Evolutionary conservation across 768 basidiomycete genomes (phyloP).

Genomic region (Panellus pusillus): DNA sequence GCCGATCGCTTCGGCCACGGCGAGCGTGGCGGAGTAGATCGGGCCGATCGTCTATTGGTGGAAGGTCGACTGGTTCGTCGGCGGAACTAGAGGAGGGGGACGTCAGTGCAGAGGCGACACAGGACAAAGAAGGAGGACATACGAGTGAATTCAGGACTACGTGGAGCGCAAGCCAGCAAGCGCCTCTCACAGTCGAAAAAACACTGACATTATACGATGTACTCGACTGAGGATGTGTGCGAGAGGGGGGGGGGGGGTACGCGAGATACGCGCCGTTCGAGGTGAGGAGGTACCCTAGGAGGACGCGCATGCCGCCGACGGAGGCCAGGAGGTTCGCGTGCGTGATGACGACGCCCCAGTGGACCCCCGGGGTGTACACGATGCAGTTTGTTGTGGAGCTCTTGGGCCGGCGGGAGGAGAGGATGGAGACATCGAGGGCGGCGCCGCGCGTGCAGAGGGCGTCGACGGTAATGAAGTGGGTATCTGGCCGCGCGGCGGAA

Average conservation of each 20-base stretch:
- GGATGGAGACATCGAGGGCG: constrained; percentile 48
- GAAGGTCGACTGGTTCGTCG: constrained; percentile 57
- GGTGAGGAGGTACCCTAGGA: constrained; percentile 68
- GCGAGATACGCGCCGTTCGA: constrained; percentile 76
- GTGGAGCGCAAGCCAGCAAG: neutral
- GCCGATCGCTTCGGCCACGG: constrained; percentile 69
- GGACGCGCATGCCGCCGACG: constrained; percentile 73
- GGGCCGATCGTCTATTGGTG: constrained; percentile 77
- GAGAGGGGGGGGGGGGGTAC: constrained; percentile 88
- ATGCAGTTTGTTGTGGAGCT: constrained; percentile 50
- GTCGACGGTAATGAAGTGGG: too few relatives aligned
- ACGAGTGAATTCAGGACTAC: constrained; percentile 1
- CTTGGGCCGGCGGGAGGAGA: constrained; percentile 47
- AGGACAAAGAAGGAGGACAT: too few relatives aligned
- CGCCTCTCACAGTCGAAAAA: neutral
- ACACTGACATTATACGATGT: constrained; percentile 57
- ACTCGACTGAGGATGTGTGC: constrained; percentile 97
- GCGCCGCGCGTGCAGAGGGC: constrained; percentile 73
- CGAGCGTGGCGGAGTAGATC: constrained; percentile 72
- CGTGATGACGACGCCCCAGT: constrained; percentile 89
- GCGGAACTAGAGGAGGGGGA: too few relatives aligned
- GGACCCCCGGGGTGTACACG: constrained; percentile 80
- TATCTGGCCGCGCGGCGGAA: constrained; percentile 48
- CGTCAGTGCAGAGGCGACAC: too few relatives aligned
- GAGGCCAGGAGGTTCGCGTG: constrained; percentile 86